phyloP scores from a whole-genome alignment of 768 basidiomycete species.

The Xanthoconium stramineum region DNA sequence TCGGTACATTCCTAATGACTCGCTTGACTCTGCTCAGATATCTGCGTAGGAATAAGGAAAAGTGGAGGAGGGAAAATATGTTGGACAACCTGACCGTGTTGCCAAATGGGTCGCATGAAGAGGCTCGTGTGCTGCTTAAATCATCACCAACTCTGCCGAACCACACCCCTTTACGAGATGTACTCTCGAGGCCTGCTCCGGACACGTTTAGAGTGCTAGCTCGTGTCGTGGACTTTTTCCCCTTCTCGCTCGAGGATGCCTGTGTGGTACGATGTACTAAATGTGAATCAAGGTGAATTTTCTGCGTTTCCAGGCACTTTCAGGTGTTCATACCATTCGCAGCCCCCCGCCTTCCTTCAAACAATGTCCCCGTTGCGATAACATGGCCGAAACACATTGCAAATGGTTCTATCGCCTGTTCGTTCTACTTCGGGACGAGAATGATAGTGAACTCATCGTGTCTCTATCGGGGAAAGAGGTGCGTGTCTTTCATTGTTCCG shows the following conservation, averaged over 20 bases:
- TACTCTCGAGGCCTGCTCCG: slow-evolving; percentile 32
- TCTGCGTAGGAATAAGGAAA: slow-evolving; percentile 32
- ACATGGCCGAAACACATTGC: slow-evolving; percentile 49
- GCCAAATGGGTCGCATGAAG: neutral
- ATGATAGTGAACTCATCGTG: slow-evolving; percentile 40
- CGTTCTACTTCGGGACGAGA: slow-evolving; percentile 50
- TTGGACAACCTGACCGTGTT: slow-evolving; percentile 1
- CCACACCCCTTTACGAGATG: slow-evolving; percentile 37
- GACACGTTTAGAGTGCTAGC: slow-evolving; percentile 44
- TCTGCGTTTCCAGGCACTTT: neutral
- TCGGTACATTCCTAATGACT: slow-evolving; percentile 5
- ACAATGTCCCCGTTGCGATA: slow-evolving; percentile 51
- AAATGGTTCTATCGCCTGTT: slow-evolving; percentile 48
- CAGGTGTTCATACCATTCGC: neutral
- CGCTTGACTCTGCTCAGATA: neutral
- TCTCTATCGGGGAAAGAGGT: slow-evolving; percentile 50
- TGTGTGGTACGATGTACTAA: slow-evolving; percentile 48
- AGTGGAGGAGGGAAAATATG: slow-evolving; percentile 26
- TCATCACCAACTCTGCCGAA: neutral
- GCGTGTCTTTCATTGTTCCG: slow-evolving; percentile 6
- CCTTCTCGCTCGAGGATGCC: slow-evolving; percentile 46
- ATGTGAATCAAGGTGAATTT: slow-evolving; percentile 48
- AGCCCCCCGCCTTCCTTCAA: slow-evolving; percentile 45
- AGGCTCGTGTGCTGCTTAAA: neutral
- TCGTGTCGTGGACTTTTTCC: slow-evolving; percentile 54